Evolutionary conservation across 306 rosid genomes (phyloP), one percentile per base, ranked within the genome.

Genomic region (Sicyos baderoa): DNA sequence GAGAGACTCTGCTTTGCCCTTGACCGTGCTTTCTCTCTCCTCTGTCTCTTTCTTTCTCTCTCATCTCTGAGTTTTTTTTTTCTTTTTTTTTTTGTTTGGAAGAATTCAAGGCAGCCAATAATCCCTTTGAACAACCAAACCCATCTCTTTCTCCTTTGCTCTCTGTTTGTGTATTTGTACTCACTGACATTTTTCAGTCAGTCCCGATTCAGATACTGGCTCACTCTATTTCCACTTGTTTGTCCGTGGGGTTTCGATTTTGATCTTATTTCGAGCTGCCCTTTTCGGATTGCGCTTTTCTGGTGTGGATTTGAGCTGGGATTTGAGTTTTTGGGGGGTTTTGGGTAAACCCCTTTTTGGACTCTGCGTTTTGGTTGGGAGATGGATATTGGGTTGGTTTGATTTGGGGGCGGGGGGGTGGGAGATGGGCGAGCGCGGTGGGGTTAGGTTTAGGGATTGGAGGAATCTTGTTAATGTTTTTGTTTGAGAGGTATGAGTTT

Each of bases 191-290:
- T 85, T 29, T 81, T 82, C 80, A 69, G 76, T 88, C 76, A 48
- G 57, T 62, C 25, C 49, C 87, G 97, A 86, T 44, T 84, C 87
- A 40, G 87, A 84, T 86, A 80, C 83, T 77, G 82, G 79, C 75
- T 59, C 47, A 17, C 57, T 72, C 68, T 72, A 59, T 56, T 72
- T 45, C 22, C 22, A 15, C 51, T 60, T 72, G 21, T 59, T 21
- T 57, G 17, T 57, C 68, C 22, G 57, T 55, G 52, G 32, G 17
- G 6, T 29, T 15, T 17, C 9, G n/a, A 14, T 16, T 17, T 17
- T 29, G 55, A 54, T 21, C n/a, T 10, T 25, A 25, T 29, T 16
- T 66, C 79, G 86, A 70, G 45, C 79, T 64, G 75, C 57, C 23
- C 56, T 59, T 76, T 65, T 45, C 23, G 70, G 74, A 79, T 74